phyloP scores from a whole-genome alignment of 2,329 filamentous ascomycete genomes.

The Byssothecium circinans region DNA sequence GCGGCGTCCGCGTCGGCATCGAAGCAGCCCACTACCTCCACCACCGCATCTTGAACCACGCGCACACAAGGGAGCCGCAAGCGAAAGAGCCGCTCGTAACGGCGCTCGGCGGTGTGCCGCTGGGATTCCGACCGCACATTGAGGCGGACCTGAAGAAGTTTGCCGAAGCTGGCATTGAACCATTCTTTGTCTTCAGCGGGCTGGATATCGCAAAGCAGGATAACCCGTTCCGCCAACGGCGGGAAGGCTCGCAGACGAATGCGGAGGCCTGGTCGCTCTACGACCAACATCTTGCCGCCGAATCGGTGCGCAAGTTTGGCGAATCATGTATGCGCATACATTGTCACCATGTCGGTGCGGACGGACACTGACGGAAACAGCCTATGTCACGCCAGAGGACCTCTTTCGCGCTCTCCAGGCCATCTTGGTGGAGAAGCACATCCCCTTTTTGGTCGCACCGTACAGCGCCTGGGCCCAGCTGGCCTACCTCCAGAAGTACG shows the following conservation, averaged over 20 bases:
- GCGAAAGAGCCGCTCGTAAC: slow-evolving; percentile 85
- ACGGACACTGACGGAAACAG: slow-evolving; percentile 48
- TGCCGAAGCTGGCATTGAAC: slow-evolving; percentile 69
- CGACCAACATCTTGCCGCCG: slow-evolving; percentile 73
- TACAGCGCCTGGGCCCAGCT: slow-evolving; percentile 88
- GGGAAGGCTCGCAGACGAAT: slow-evolving; percentile 68
- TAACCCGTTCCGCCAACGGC: slow-evolving; percentile 60
- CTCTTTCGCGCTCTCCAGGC: slow-evolving; percentile 77
- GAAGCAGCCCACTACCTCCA: slow-evolving; percentile 89
- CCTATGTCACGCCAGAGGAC: slow-evolving; percentile 64
- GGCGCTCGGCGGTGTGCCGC: slow-evolving; percentile 84
- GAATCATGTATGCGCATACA: slow-evolving; percentile 64
- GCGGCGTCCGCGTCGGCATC: slow-evolving; percentile 75
- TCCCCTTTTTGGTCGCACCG: slow-evolving; percentile 81
- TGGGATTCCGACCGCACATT: slow-evolving; percentile 74
- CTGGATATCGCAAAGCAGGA: slow-evolving; percentile 73
- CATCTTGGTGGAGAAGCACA: slow-evolving; percentile 67
- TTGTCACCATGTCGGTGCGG: neutral
- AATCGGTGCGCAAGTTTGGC: slow-evolving; percentile 85
- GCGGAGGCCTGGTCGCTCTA: slow-evolving; percentile 86
- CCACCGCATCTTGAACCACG: slow-evolving; percentile 61
- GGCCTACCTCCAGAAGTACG: slow-evolving; percentile 72
- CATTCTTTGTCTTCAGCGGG: slow-evolving; percentile 90
- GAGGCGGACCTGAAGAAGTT: slow-evolving; percentile 75
- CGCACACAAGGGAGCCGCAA: slow-evolving; percentile 63